A percentile compares a stretch with the other conserved stretches of the same genome.
phyloP scores from a whole-genome alignment of 176 grass and related monocot species.

The Themeda triandra region DNA sequence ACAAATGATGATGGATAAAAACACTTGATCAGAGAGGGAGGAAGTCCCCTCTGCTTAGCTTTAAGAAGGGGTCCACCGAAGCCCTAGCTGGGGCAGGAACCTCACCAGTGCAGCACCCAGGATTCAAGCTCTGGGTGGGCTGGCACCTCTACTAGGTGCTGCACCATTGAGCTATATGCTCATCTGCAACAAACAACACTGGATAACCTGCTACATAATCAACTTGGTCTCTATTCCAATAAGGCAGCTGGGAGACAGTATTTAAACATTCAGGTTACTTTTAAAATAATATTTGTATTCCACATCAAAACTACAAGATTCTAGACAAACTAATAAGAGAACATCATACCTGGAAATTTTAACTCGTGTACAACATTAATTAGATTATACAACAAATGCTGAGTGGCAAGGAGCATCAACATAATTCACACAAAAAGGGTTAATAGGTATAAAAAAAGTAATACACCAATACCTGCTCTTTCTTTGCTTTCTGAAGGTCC shows the following conservation, averaged over 20 bases:
- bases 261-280: background rate
- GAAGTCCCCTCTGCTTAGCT: background rate
- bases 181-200: background rate
- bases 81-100: background rate
- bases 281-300: background rate
- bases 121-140: background rate
- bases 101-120: background rate
- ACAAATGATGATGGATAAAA: background rate
- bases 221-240: background rate
- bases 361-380: background rate
- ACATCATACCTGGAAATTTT: background rate
- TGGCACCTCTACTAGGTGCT: background rate
- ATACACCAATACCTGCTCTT: conserved; percentile 67
- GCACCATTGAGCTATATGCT: background rate
- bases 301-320: background rate
- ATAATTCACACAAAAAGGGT: conserved; percentile 3
- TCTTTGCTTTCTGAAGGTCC: conserved; percentile 91
- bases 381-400: background rate
- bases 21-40: background rate
- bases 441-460: background rate
- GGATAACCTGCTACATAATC: background rate
- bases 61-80: background rate
- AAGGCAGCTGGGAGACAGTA: background rate
- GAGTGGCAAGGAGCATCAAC: background rate
- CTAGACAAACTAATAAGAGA: conserved; percentile 1